phyloP scores from a whole-genome alignment of 805 yeast species.

The Candida krabiensis region DNA sequence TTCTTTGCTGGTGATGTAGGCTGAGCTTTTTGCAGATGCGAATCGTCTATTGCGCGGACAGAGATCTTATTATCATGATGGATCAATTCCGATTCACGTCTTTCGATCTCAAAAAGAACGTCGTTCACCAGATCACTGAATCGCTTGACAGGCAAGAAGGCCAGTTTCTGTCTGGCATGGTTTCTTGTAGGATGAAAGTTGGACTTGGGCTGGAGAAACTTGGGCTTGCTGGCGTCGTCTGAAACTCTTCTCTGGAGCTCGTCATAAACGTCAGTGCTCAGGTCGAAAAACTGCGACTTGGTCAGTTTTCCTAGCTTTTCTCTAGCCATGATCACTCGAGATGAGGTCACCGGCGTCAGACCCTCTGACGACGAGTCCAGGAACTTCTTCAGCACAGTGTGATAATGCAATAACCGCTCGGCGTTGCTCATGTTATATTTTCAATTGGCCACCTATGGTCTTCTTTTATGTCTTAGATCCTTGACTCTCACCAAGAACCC shows the following conservation, averaged over 20 bases:
- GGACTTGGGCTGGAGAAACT: constrained; percentile 64
- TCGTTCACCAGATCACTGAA: constrained; percentile 91
- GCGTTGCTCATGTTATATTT: constrained; percentile 14
- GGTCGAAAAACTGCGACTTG: constrained; percentile 78
- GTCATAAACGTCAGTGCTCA: constrained; percentile 92
- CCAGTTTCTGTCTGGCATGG: constrained; percentile 89
- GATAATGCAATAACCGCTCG: constrained; percentile 35
- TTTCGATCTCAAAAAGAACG: constrained; percentile 80
- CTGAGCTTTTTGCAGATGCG: constrained; percentile 1
- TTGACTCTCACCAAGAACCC: neutral
- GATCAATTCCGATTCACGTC: constrained; percentile 35
- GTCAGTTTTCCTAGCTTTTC: constrained; percentile 82
- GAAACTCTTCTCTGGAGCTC: constrained; percentile 76
- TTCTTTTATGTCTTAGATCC: neutral
- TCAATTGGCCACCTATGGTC: too few species aligned
- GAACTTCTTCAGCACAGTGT: constrained; percentile 50
- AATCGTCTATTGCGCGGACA: constrained; percentile 12
- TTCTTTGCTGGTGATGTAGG: constrained; percentile 2
- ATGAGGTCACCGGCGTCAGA: constrained; percentile 42
- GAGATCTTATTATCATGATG: constrained; percentile 15
- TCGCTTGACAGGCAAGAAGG: constrained; percentile 76
- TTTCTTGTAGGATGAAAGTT: constrained; percentile 91
- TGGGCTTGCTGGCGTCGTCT: constrained; percentile 54
- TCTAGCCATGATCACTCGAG: constrained; percentile 79
- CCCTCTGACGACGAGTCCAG: constrained; percentile 49